These are phyloP conservation scores for Euphorbia celastroides DNA, from an alignment of 441 rosid genomes.

Conservation along the genomic window DNA sequence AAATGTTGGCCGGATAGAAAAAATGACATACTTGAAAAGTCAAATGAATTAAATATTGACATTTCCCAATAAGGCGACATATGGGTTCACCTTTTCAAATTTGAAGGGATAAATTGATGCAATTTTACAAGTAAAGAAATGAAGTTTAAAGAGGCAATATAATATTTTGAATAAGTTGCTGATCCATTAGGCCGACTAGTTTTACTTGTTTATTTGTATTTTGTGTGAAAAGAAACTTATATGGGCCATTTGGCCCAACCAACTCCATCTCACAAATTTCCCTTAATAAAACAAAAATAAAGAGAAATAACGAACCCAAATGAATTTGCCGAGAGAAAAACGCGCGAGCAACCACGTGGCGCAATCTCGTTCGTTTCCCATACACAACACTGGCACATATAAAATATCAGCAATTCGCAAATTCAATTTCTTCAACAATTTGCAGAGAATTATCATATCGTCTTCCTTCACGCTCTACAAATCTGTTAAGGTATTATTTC, in stretches of 20 bases:
- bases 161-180: too few species aligned
- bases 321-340: not conserved
- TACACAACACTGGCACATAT: not conserved
- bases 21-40: too few species aligned
- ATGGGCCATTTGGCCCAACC: not conserved
- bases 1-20: too few species aligned
- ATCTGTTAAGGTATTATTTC: not conserved
- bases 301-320: not conserved
- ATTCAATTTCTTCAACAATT: not conserved
- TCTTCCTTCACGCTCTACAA: not conserved
- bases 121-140: too few species aligned
- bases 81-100: too few species aligned
- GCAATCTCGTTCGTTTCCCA: not conserved
- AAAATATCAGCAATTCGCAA: not conserved
- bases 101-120: too few species aligned
- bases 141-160: too few species aligned
- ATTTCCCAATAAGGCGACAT: too few species aligned
- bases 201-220: too few species aligned
- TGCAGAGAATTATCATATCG: not conserved
- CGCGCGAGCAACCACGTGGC: not conserved
- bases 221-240: not conserved
- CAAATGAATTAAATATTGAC: too few species aligned
- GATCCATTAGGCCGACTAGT: too few species aligned
- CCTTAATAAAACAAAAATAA: not conserved
- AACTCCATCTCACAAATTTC: not conserved